phyloP scores from a whole-genome alignment of 192 early-diverging fungal genomes.

The Dissophora ornata region DNA sequence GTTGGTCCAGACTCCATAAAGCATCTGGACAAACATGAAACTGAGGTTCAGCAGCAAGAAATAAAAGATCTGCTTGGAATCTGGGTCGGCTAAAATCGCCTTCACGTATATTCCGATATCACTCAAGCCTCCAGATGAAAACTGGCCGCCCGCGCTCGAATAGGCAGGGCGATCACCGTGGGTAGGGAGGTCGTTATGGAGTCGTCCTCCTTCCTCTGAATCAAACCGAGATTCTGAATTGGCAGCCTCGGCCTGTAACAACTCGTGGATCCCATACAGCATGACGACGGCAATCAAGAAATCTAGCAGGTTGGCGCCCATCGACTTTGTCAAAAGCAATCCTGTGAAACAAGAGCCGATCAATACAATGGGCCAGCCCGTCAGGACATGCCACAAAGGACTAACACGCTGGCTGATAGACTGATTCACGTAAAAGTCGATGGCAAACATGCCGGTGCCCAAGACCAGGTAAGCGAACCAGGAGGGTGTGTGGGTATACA shows the following conservation, averaged over 20 bases:
- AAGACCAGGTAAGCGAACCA: constrained; percentile 45
- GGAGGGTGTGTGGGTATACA: constrained; percentile 33
- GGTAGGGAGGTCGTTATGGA: constrained; percentile 48
- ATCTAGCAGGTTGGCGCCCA: constrained; percentile 49
- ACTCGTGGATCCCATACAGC: constrained; percentile 52
- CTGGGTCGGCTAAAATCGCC: constrained; percentile 71
- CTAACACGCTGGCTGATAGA: constrained; percentile 40
- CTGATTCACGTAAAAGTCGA: constrained; percentile 58
- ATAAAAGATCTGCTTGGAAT: constrained; percentile 93
- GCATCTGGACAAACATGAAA: constrained; percentile 91
- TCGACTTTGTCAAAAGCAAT: constrained; percentile 49
- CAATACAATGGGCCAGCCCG: constrained; percentile 55
- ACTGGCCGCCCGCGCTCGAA: constrained; percentile 5
- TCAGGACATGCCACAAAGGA: constrained; percentile 44
- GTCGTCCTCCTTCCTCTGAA: constrained; percentile 40
- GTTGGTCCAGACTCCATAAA: constrained; percentile 84
- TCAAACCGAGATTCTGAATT: constrained; percentile 41
- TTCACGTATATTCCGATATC: constrained; percentile 54
- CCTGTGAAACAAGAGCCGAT: constrained; percentile 45
- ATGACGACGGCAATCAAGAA: constrained; percentile 50
- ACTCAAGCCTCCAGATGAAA: constrained; percentile 19
- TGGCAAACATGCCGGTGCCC: constrained; percentile 51
- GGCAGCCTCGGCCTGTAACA: constrained; percentile 37
- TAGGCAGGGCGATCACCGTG: constrained; percentile 27
- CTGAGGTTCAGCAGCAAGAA: constrained; percentile 93